Base-by-base conservation (phyloP, 441 rosid genomes). In the Gossypium davidsonii region DNA sequence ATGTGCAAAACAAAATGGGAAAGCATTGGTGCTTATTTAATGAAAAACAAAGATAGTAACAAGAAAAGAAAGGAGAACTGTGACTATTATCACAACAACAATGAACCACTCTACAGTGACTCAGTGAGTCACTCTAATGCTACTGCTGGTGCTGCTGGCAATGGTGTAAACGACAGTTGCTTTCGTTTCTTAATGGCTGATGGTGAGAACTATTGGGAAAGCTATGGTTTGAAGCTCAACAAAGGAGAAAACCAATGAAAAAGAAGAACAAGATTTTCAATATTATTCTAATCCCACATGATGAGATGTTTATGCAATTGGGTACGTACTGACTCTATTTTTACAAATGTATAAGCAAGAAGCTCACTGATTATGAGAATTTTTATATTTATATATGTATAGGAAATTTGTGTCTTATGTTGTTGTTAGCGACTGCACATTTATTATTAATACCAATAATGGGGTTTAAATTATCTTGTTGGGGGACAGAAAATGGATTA, bases 151-250 rank as follows among this genome's bases (percentile, higher is more conserved):
- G 78, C 88, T 2, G 56, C 17, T 4, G 84, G 83, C 51, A 86
- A 85, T 44, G 79, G 81, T 11, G 85, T 81, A 44, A 84, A 76
- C 57, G 91, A 89, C 59, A 86, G 91, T 61, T 84, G 93, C 72
- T 88, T 94, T 73, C 91, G 89, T 6, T 90, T 89, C 86, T 80
- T 93, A 73, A 88, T 93, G 87, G 85, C 83, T 23, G 98, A 91
- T 68, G 97, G 95, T n/a, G 96, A 84, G 59, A 87, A 83, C 72
- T 67, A 89, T 77, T 93, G 98, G 98, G 94, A 88, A 65, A 89
- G 85, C 75, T 91, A 87, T 73, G 92, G 89, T 25, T 44, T 90
- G 81, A 91, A 89, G 88, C 83, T 88, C 60, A 84, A 79, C 76
- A 93, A 85, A 76, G 92, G 89, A 79, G 89, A 84, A 58, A 84